These are phyloP conservation scores for Daedaleopsis sinensis DNA, from an alignment of 768 basidiomycete species.

Conservation along the genomic window DNA sequence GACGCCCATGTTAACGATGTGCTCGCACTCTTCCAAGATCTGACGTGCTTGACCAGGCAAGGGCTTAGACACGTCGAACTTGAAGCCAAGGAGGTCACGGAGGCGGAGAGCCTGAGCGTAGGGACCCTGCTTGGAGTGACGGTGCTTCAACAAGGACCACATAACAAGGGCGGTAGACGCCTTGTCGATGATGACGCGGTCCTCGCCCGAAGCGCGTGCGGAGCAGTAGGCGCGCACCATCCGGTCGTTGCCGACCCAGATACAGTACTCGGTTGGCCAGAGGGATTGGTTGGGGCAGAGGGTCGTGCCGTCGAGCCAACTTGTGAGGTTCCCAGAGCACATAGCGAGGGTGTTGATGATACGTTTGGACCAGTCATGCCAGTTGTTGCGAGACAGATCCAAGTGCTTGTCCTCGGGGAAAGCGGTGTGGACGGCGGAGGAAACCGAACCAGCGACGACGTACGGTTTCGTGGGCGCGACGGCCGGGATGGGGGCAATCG, in stretches of 20 bases:
- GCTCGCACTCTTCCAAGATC: not conserved
- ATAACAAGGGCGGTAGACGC: not conserved
- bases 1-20: not conserved
- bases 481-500: too few relatives aligned
- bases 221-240: not conserved
- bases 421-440: not conserved
- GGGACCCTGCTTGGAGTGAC: not conserved
- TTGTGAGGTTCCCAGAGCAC: not conserved
- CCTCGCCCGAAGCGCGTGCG: not conserved
- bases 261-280: not conserved
- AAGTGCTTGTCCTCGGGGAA: not conserved
- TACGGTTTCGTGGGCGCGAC: not conserved
- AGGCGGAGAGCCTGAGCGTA: constrained; percentile 5
- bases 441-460: not conserved
- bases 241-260: not conserved
- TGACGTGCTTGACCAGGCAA: not conserved
- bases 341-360: not conserved
- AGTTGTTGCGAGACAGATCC: constrained; percentile 1
- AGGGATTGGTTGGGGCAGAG: not conserved
- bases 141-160: not conserved
- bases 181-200: not conserved
- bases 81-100: not conserved
- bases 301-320: not conserved
- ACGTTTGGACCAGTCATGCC: not conserved
- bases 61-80: not conserved